Evolutionary conservation across 169 alveolate genomes (phyloP).

Genomic region (Perkinsus marinus): DNA sequence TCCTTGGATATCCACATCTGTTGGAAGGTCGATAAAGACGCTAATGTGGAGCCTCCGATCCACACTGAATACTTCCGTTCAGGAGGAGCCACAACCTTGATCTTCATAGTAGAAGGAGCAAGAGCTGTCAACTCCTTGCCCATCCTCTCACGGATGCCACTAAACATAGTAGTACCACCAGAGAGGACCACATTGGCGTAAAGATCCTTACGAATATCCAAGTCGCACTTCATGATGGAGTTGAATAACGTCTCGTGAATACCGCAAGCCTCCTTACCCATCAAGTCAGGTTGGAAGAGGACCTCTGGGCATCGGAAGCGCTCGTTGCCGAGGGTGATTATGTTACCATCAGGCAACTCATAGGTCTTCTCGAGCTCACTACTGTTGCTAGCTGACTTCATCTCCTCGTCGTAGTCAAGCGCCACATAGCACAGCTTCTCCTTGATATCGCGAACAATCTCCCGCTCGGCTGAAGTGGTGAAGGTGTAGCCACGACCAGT

Average conservation of each 20-base stretch:
- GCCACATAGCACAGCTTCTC: constrained; percentile 92
- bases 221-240: constrained; percentile 90
- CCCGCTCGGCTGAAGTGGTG: constrained; percentile 91
- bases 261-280: constrained; percentile 86
- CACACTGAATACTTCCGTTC: constrained; percentile 95
- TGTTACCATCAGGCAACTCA: constrained; percentile 96
- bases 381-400: constrained; percentile 48
- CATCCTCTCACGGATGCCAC: constrained; percentile 86
- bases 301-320: constrained; percentile 97
- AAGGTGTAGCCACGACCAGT: constrained; percentile 88
- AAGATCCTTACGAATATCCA: constrained; percentile 85
- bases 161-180: constrained; percentile 95
- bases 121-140: constrained; percentile 50
- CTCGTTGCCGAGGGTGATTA: constrained; percentile 83
- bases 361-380: constrained; percentile 81
- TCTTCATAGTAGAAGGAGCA: constrained; percentile 86
- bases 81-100: constrained; percentile 96
- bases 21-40: constrained; percentile 88
- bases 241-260: constrained; percentile 83
- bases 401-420: constrained; percentile 85
- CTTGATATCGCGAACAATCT: constrained; percentile 94
- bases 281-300: constrained; percentile 83
- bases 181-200: constrained; percentile 86
- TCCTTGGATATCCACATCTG: constrained; percentile 92
- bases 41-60: constrained; percentile 95